Evolutionary conservation across 768 basidiomycete genomes (phyloP).

Genomic region (Lactifluus rugatus): DNA sequence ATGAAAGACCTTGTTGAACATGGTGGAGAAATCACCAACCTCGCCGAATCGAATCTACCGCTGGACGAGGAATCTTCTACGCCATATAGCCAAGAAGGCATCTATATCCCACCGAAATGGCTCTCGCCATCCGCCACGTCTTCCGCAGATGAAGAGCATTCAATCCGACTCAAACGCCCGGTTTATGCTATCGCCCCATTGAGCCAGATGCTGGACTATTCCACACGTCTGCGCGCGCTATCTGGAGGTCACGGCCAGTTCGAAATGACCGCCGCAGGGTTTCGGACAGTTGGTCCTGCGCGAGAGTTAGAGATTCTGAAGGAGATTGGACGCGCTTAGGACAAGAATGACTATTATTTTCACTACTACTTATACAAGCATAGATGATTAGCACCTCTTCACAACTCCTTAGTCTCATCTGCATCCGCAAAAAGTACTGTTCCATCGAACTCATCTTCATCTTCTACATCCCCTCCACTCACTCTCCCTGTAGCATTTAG

Average conservation of each 20-base stretch:
- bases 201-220: conserved; percentile 75
- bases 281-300: conserved; percentile 50
- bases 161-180: conserved; percentile 44
- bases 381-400: conserved; percentile 10
- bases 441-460: conserved; percentile 70
- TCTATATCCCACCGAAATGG: conserved; percentile 68
- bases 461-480: conserved; percentile 50
- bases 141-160: conserved; percentile 23
- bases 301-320: conserved; percentile 63
- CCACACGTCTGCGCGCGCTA: conserved; percentile 64
- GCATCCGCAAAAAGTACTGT: conserved; percentile 73
- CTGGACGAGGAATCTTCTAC: conserved; percentile 32
- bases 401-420: conserved; percentile 60
- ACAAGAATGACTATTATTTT: not conserved
- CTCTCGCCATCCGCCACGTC: conserved; percentile 55
- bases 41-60: conserved; percentile 36
- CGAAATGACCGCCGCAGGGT: conserved; percentile 73
- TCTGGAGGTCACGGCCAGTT: conserved; percentile 77
- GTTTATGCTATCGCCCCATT: conserved; percentile 66
- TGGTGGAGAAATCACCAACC: conserved; percentile 67
- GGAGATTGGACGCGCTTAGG: conserved; percentile 67
- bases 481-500: conserved; percentile 49
- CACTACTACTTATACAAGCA: conserved; percentile 9
- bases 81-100: conserved; percentile 44
- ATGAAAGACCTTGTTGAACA: conserved; percentile 80